Evolutionary conservation across 2,329 filamentous ascomycete species (phyloP).

Genomic region (Phaeosphaeria sp.): DNA sequence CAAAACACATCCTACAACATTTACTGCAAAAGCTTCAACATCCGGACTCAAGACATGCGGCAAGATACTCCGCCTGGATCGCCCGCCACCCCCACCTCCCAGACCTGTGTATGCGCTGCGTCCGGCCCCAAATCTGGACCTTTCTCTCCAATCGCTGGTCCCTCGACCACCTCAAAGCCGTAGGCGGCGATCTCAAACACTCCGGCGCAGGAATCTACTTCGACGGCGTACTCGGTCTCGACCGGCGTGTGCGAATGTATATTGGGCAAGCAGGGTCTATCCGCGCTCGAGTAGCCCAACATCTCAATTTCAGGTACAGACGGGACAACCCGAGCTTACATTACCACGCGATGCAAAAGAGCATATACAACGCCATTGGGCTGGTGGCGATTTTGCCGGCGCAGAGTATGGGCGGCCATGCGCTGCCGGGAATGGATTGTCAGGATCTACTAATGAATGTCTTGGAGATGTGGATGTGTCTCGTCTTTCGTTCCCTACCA

Average conservation of each 20-base stretch:
- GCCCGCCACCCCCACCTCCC: conserved; percentile 25
- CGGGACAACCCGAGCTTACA: conserved; percentile 44
- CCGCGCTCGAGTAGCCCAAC: conserved; percentile 34
- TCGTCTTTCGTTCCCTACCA: conserved; percentile 39
- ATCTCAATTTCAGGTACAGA: conserved; percentile 44
- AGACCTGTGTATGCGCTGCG: conserved; percentile 22
- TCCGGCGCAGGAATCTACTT: conserved; percentile 35
- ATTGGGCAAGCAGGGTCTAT: conserved; percentile 42
- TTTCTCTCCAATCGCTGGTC: conserved; percentile 27
- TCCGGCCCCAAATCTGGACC: conserved; percentile 32
- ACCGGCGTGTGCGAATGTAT: conserved; percentile 36
- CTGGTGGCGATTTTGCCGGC: conserved; percentile 27
- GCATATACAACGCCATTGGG: conserved; percentile 36
- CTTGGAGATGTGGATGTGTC: conserved; percentile 45
- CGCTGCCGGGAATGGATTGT: conserved; percentile 33
- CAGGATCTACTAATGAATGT: conserved; percentile 39
- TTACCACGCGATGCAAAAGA: conserved; percentile 40
- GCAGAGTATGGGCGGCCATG: conserved; percentile 12
- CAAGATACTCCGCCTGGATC: conserved; percentile 28
- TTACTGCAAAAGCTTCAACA: conserved; percentile 25
- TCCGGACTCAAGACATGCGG: conserved; percentile 18
- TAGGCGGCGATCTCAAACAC: conserved; percentile 32
- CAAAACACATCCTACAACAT: conserved; percentile 27
- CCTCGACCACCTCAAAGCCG: conserved; percentile 29
- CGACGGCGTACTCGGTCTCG: conserved; percentile 31